These are phyloP conservation scores for Amanita rimosa DNA, from an alignment of 768 basidiomycete genomes.

Conservation along the genomic window DNA sequence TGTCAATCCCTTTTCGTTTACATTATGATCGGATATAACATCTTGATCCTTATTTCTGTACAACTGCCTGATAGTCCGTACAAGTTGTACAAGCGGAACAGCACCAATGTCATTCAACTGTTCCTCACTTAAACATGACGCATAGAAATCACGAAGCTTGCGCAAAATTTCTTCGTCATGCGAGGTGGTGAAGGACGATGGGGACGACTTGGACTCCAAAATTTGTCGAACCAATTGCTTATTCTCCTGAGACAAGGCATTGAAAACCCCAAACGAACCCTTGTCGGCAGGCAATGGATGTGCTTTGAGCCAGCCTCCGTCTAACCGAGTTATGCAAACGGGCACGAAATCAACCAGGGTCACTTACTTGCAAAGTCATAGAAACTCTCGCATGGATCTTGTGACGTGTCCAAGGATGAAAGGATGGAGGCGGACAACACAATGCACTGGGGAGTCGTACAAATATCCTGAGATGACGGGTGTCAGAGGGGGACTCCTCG, in stretches of 20 bases:
- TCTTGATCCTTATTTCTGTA: slow-evolving; percentile 42
- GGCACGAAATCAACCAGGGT: slow-evolving; percentile 5
- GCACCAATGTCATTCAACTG: slow-evolving; percentile 63
- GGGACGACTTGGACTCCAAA: slow-evolving; percentile 39
- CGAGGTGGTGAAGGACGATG: slow-evolving; percentile 16
- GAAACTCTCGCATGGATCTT: slow-evolving; percentile 94
- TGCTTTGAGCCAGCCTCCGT: slow-evolving; percentile 77
- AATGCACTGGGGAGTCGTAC: slow-evolving; percentile 74
- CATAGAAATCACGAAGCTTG: slow-evolving; percentile 66
- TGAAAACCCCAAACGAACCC: slow-evolving; percentile 60
- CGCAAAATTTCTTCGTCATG: slow-evolving; percentile 45
- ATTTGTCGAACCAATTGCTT: slow-evolving; percentile 66
- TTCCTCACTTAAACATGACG: slow-evolving; percentile 74
- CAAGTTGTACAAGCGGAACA: slow-evolving; percentile 58
- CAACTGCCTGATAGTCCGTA: slow-evolving; percentile 46
- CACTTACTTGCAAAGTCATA: slow-evolving; percentile 85
- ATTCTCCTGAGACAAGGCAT: slow-evolving; percentile 63
- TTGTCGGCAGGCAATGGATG: slow-evolving; percentile 88
- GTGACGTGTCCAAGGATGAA: slow-evolving; percentile 62
- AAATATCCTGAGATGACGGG: slow-evolving; percentile 36
- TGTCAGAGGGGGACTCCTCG: background rate
- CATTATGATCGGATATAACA: slow-evolving; percentile 13
- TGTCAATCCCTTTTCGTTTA: slow-evolving; percentile 49
- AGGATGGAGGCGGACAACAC: slow-evolving; percentile 75
- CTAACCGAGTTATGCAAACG: slow-evolving; percentile 23